Base-by-base conservation (phyloP, 2,329 filamentous ascomycete genomes). In the Fonsecaea monophora region DNA sequence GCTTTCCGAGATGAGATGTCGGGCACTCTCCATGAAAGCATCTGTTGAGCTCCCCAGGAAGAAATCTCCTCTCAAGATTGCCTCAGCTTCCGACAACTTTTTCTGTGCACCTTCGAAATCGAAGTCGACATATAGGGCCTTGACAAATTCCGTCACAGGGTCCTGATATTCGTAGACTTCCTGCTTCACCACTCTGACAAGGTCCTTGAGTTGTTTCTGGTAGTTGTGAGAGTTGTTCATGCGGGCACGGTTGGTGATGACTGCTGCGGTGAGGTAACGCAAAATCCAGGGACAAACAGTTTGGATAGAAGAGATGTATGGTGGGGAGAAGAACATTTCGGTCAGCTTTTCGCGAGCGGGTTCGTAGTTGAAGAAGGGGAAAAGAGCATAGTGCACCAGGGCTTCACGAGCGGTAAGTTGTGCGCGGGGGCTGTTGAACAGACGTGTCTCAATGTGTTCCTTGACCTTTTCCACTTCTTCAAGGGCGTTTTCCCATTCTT, bases 241-340 rank as follows among this genome's bases (percentile, higher is more conserved):
- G 71, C 92, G 90, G 78, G 85, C 89, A 68, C 92, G 92, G 83
- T 94, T 95, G 70, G 94, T 97, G 80, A 99, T 96, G 75, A 99
- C 94, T 73, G 94, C 92, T 58, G 93, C 94, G 68, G 93, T 89
- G 66, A 99, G 87, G 82, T 99, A 99, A 74, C 95, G 90, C 75
- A 99, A 86, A 71, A 97, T 89, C 95, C 95, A 99, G 6, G 95
- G 94, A 85, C 93, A 97, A 75, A 89, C 91, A 67, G 95, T 97
- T 86, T 99, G 95, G 80, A 99, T 97, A 75, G 94, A 98, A 88
- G 98, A 99, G 88, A 99, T 99, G 86, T 92, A 99, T 75, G 92
- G 87, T 71, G 94, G 91, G 71, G 91, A 96, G 87, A 99, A 98
- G 86, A 97, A 95, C 79, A 98, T 89, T 75, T 99, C 95, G 77